phyloP scores from a whole-genome alignment of 2,329 filamentous ascomycete genomes.

The Hirsutella thompsonii region DNA sequence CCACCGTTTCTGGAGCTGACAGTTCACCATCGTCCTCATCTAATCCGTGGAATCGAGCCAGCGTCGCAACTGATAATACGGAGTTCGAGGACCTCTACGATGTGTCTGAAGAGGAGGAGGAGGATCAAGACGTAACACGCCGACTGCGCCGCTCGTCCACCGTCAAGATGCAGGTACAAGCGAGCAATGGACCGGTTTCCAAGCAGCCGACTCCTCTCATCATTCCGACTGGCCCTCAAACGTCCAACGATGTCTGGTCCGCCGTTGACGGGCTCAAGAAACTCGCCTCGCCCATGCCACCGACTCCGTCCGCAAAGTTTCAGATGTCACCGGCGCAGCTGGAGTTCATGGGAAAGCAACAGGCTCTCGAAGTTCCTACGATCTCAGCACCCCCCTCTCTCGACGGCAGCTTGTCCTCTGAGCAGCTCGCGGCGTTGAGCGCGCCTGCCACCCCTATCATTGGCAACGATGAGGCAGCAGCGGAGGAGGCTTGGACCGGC shows the following conservation, averaged over 20 bases:
- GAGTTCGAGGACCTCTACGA: constrained; percentile 85
- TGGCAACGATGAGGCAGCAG: constrained; percentile 37
- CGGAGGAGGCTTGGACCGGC: constrained; percentile 55
- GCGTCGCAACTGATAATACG: constrained; percentile 49
- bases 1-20: constrained; percentile 33
- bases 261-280: constrained; percentile 31
- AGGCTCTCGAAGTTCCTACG: constrained; percentile 54
- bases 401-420: constrained; percentile 78
- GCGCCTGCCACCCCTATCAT: constrained; percentile 75
- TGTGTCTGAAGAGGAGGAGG: constrained; percentile 69
- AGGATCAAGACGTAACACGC: constrained; percentile 28
- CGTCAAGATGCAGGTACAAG: constrained; percentile 19
- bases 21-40: constrained; percentile 42
- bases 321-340: constrained; percentile 66
- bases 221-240: constrained; percentile 31
- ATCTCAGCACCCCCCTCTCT: constrained; percentile 75
- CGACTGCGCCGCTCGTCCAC: constrained; percentile 14
- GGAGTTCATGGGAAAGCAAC: constrained; percentile 53
- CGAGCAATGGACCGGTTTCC: constrained; percentile 22
- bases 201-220: constrained; percentile 30
- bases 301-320: constrained; percentile 54
- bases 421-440: constrained; percentile 73
- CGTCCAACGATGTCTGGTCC: constrained; percentile 27
- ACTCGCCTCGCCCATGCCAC: constrained; percentile 43
- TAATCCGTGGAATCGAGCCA: constrained; percentile 50